Evolutionary conservation across 2,329 filamentous ascomycete genomes (phyloP).

Genomic region (Ceratocystis variospora): DNA sequence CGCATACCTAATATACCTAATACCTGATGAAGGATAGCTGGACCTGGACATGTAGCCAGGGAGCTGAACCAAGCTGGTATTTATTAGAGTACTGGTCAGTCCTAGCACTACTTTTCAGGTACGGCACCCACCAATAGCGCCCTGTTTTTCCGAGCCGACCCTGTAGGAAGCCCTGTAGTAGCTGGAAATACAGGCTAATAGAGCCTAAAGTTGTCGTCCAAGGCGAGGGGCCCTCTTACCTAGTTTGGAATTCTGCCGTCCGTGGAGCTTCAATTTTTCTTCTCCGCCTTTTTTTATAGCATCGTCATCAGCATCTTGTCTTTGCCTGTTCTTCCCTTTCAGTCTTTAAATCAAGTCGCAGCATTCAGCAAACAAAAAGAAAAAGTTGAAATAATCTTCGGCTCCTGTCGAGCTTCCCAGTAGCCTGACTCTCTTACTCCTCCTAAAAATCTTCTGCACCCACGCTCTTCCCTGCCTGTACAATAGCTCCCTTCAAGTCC

Average conservation of each 20-base stretch:
- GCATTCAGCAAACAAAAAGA: too few species aligned
- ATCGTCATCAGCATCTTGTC: not conserved
- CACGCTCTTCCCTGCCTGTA: not conserved
- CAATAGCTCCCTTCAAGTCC: not conserved
- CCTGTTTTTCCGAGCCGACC: not conserved
- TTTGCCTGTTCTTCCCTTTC: not conserved
- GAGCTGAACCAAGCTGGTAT: too few species aligned
- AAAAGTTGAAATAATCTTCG: too few species aligned
- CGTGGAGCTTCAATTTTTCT: slow-evolving; percentile 1
- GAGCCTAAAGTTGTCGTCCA: not conserved
- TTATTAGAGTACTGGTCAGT: too few species aligned
- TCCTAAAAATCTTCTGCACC: not conserved
- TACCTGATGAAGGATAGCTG: too few species aligned
- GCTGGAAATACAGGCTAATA: not conserved
- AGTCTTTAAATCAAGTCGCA: not conserved
- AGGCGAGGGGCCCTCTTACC: not conserved
- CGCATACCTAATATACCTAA: too few species aligned
- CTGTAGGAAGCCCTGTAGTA: not conserved
- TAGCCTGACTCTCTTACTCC: too few species aligned
- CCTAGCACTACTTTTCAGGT: too few species aligned
- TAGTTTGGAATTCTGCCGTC: not conserved
- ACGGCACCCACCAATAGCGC: not conserved
- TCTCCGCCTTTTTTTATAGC: not conserved
- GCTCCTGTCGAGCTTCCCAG: too few species aligned
- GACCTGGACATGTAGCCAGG: too few species aligned